Evolutionary conservation across 139 green algal species (phyloP).

Genomic region (Diplosphaera chodatii): DNA sequence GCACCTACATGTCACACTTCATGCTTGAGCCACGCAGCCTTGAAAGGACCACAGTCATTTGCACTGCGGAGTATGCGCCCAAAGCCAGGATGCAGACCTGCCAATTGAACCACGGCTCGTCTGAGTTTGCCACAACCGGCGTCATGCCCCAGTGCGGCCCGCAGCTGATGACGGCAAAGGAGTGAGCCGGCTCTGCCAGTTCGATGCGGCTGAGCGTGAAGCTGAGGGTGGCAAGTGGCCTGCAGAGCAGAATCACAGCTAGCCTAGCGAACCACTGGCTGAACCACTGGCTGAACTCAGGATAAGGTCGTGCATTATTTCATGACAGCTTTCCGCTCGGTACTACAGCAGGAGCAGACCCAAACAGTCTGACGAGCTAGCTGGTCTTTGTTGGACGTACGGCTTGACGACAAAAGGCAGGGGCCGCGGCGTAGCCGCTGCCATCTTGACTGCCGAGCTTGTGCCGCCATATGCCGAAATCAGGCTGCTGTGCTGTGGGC

Average conservation of each 20-base stretch:
- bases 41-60: too few relatives aligned
- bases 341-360: too few relatives aligned
- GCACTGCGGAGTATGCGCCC: too few relatives aligned
- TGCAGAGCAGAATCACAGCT: too few relatives aligned
- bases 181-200: neutral
- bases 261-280: too few relatives aligned
- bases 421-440: too few relatives aligned
- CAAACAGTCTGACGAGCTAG: too few relatives aligned
- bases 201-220: neutral
- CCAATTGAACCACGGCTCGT: neutral
- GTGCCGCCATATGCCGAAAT: neutral
- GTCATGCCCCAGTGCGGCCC: conserved; percentile 25
- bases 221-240: neutral
- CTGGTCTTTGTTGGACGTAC: too few relatives aligned
- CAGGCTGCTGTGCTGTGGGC: neutral
- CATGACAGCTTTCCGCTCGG: too few relatives aligned
- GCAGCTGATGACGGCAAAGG: conserved; percentile 26
- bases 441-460: neutral
- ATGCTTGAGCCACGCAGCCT: too few relatives aligned
- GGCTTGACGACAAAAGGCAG: neutral
- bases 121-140: neutral
- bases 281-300: too few relatives aligned
- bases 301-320: too few relatives aligned
- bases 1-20: conserved; percentile 16
- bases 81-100: neutral